phyloP scores from a whole-genome alignment of 75 land plant species.

The Selaginella tamariscina region DNA sequence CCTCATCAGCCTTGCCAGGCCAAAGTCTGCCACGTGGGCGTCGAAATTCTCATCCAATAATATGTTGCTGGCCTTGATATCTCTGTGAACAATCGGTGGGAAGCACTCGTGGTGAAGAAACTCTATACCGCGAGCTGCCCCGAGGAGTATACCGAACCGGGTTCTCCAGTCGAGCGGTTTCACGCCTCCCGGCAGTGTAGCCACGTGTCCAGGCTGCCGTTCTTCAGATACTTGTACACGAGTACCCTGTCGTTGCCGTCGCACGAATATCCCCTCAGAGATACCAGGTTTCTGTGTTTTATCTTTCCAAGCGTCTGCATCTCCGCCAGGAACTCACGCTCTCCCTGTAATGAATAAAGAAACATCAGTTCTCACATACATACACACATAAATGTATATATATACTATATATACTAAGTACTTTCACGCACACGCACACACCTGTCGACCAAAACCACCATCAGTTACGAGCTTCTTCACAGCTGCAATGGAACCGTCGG shows the following conservation, averaged over 20 bases:
- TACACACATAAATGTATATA: too few relatives aligned
- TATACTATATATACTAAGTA: too few relatives aligned
- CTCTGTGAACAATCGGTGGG: conserved; percentile 83
- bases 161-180: conserved; percentile 65
- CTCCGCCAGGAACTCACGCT: conserved; percentile 80
- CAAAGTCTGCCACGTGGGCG: background rate
- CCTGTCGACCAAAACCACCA: background rate
- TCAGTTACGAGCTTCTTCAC: conserved; percentile 10
- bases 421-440: too few relatives aligned
- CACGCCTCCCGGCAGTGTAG: conserved; percentile 9
- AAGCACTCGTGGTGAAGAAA: conserved; percentile 96
- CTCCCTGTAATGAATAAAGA: conserved; percentile 78
- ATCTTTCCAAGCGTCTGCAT: conserved; percentile 89
- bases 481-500: background rate
- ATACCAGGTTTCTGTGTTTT: conserved; percentile 75
- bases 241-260: conserved; percentile 7
- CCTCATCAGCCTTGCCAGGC: background rate
- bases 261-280: conserved; percentile 19
- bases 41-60: background rate
- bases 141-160: conserved; percentile 58
- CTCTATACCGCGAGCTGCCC: conserved; percentile 84
- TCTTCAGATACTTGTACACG: conserved; percentile 7
- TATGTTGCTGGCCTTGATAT: conserved; percentile 54
- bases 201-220: conserved; percentile 7
- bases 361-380: too few relatives aligned